Conservation (phyloP, 352 stramenopile species). For the Pythium insidiosum region DNA sequence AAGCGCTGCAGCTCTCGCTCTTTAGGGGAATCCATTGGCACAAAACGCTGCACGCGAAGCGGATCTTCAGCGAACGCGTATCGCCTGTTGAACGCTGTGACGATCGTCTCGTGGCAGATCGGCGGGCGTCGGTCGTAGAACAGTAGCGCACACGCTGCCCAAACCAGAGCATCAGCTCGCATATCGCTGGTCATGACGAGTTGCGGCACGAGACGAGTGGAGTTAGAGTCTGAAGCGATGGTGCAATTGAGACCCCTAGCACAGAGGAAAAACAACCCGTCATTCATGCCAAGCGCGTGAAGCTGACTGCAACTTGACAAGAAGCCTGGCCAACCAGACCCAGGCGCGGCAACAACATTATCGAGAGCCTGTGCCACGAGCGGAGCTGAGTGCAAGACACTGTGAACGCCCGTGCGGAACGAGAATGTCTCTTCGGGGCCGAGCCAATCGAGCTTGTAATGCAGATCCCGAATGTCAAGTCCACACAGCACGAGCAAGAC, state of each 20-base stretch:
- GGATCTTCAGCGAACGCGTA: background rate
- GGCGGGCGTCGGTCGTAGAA: background rate
- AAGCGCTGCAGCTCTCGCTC: background rate
- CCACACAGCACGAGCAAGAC: constrained; percentile 8
- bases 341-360: no score
- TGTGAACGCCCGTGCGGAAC: constrained; percentile 3
- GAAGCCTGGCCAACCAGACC: no score
- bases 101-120: background rate
- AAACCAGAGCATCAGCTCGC: background rate
- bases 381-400: background rate
- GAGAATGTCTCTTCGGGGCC: constrained; percentile 11
- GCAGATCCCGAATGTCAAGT: constrained; percentile 11
- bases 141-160: background rate
- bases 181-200: background rate
- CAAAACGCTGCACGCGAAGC: background rate
- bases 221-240: no score
- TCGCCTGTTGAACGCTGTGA: background rate
- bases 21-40: background rate
- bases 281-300: no score
- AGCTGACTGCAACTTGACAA: no score
- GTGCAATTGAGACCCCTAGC: no score
- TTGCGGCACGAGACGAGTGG: background rate
- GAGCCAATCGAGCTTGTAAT: constrained; percentile 13
- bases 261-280: no score
- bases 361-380: no score